Evolutionary conservation across 352 stramenopile species (phyloP).

Genomic region (Phytophthora colocasiae): DNA sequence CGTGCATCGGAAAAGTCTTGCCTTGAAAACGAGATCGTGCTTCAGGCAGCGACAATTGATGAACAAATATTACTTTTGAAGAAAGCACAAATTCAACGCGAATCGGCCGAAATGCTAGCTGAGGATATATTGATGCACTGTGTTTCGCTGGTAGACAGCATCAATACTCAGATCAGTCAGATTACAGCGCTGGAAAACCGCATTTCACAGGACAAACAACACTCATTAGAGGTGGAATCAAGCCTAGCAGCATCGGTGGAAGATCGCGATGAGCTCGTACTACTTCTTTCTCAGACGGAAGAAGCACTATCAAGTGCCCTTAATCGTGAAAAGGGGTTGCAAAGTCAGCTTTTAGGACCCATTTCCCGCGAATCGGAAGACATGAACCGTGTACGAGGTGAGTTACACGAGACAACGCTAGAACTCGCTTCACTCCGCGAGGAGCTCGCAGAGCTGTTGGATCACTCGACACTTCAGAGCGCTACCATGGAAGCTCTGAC

Average conservation of each 20-base stretch:
- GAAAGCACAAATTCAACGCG: slow-evolving; percentile 7
- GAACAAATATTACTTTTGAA: not conserved
- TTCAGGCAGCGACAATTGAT: slow-evolving; percentile 1
- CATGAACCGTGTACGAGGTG: slow-evolving; percentile 24
- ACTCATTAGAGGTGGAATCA: slow-evolving; percentile 10
- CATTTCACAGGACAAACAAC: not conserved
- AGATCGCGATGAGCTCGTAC: slow-evolving; percentile 9
- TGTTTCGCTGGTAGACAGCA: not conserved
- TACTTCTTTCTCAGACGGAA: slow-evolving; percentile 30
- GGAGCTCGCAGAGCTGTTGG: slow-evolving; percentile 29
- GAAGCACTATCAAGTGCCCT: slow-evolving; percentile 16
- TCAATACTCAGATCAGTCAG: slow-evolving; percentile 4
- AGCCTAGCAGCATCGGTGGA: not conserved
- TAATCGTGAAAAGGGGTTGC: slow-evolving; percentile 20
- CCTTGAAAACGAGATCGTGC: not conserved
- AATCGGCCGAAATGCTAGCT: slow-evolving; percentile 11
- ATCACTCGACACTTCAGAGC: slow-evolving; percentile 33
- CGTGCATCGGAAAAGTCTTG: not conserved
- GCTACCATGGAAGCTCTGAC: slow-evolving; percentile 23
- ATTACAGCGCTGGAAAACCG: slow-evolving; percentile 4
- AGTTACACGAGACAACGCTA: slow-evolving; percentile 29
- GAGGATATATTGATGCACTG: slow-evolving; percentile 6
- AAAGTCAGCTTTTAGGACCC: slow-evolving; percentile 7
- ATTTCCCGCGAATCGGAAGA: slow-evolving; percentile 18
- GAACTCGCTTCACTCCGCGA: slow-evolving; percentile 30